phyloP scores from a whole-genome alignment of 2,329 filamentous ascomycete genomes.

The Exophiala sp. region DNA sequence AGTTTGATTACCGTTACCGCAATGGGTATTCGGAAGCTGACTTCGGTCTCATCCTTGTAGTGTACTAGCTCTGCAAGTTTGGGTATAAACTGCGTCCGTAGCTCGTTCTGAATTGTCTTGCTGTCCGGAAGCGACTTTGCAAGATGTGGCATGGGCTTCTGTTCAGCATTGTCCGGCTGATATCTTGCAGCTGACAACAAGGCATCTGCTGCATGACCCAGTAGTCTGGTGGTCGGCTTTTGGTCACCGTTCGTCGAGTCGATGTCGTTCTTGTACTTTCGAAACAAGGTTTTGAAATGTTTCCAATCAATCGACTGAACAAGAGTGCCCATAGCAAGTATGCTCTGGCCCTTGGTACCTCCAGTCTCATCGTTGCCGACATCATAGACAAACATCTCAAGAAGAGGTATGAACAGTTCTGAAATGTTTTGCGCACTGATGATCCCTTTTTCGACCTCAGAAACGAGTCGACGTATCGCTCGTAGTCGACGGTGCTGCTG shows the following conservation, averaged over 20 bases:
- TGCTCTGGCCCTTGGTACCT: conserved; percentile 80
- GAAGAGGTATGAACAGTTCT: conserved; percentile 82
- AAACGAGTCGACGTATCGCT: conserved; percentile 72
- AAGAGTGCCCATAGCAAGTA: conserved; percentile 72
- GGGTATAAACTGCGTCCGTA: conserved; percentile 72
- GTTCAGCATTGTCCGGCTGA: conserved; percentile 26
- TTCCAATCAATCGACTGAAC: conserved; percentile 80
- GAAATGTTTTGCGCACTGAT: conserved; percentile 75
- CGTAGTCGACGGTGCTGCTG: conserved; percentile 81
- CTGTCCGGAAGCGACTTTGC: conserved; percentile 63
- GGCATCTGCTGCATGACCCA: conserved; percentile 77
- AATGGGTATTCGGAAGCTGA: conserved; percentile 87
- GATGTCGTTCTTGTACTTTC: conserved; percentile 79
- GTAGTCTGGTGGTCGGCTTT: conserved; percentile 77
- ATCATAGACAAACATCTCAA: conserved; percentile 92
- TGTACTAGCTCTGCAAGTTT: conserved; percentile 80
- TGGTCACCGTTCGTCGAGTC: conserved; percentile 57
- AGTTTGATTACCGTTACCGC: conserved; percentile 87
- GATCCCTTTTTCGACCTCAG: conserved; percentile 60
- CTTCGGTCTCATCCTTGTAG: conserved; percentile 89
- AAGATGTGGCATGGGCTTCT: conserved; percentile 43
- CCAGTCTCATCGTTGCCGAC: conserved; percentile 72
- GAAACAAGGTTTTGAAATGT: conserved; percentile 80
- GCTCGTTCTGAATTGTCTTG: conserved; percentile 66
- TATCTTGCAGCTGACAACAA: conserved; percentile 55